These are phyloP conservation scores for Arabidopsis hybrid DNA, from an alignment of 441 rosid species.

Conservation along the genomic window DNA sequence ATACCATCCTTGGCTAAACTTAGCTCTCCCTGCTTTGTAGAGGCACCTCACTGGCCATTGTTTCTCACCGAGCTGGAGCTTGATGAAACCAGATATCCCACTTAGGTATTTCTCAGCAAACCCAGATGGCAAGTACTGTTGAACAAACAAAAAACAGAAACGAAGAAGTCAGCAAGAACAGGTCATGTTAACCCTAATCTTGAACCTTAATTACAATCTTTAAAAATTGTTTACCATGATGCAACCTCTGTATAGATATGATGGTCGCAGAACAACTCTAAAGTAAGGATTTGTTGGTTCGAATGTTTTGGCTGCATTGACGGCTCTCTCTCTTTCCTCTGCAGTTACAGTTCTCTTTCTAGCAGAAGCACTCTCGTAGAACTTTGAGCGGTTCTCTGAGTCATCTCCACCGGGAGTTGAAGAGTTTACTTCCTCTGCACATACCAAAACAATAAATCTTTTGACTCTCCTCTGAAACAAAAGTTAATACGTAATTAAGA, in stretches of 20 bases:
- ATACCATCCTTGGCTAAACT: conserved; percentile 96
- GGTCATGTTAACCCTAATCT: background rate
- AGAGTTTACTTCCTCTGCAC: conserved; percentile 59
- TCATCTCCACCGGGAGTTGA: conserved; percentile 58
- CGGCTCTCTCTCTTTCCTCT: conserved; percentile 91
- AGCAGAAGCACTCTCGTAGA: conserved; percentile 96
- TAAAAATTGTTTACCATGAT: conserved; percentile 68
- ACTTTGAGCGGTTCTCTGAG: conserved; percentile 74
- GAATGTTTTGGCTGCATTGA: conserved; percentile 89
- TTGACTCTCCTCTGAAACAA: conserved; percentile 17
- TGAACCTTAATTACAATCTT: background rate
- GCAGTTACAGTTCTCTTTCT: conserved; percentile 93
- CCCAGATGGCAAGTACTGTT: conserved; percentile 92
- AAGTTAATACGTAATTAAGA: background rate
- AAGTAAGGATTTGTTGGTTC: conserved; percentile 95
- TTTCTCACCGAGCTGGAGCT: conserved; percentile 77
- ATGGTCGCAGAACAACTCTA: conserved; percentile 95
- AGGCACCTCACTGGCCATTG: conserved; percentile 97
- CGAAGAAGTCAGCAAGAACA: background rate
- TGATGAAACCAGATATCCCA: conserved; percentile 90
- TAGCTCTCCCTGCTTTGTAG: conserved; percentile 89
- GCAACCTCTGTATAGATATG: conserved; percentile 95
- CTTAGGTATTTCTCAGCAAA: conserved; percentile 90
- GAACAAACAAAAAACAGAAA: conserved; percentile 6
- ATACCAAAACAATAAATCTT: conserved; percentile 23